Evolutionary conservation across 2,329 filamentous ascomycete species (phyloP).

Genomic region (Pseudogymnoascus sp.): DNA sequence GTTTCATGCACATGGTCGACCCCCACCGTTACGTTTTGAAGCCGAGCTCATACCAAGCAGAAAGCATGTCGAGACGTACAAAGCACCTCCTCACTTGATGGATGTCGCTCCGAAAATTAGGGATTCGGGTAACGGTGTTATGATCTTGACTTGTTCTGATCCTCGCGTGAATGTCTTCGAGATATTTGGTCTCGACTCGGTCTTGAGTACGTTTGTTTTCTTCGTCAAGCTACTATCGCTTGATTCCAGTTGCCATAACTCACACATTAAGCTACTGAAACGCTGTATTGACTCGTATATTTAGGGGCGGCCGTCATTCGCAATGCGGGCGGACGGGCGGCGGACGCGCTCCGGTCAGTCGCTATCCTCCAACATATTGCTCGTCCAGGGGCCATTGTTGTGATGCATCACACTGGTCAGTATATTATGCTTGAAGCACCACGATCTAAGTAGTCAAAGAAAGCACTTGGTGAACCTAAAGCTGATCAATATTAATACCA

Average conservation of each 20-base stretch:
- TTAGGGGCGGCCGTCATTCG: conserved; percentile 20
- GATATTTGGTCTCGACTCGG: conserved; percentile 18
- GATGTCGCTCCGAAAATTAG: conserved; percentile 16
- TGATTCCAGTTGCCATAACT: too few species aligned
- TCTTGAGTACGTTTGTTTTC: conserved; percentile 13
- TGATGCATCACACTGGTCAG: conserved; percentile 22
- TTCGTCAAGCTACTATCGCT: not conserved
- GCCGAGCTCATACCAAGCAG: not conserved
- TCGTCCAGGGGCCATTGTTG: conserved; percentile 17
- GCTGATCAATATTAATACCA: not conserved
- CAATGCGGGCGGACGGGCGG: conserved; percentile 19
- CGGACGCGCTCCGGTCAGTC: conserved; percentile 19
- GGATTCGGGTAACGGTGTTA: conserved; percentile 15
- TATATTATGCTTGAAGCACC: not conserved
- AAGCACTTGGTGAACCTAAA: not conserved
- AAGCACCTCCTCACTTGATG: conserved; percentile 16
- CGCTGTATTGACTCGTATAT: too few species aligned
- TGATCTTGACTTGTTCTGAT: conserved; percentile 21
- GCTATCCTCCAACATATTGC: conserved; percentile 19
- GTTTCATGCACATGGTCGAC: not conserved
- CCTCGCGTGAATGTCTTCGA: conserved; percentile 21
- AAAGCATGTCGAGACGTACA: conserved; percentile 15
- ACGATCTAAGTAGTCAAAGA: too few species aligned
- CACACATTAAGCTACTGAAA: too few species aligned
- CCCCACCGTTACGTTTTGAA: too few species aligned